phyloP scores from a whole-genome alignment of 768 basidiomycete species.

The Leccinum uliginosum region DNA sequence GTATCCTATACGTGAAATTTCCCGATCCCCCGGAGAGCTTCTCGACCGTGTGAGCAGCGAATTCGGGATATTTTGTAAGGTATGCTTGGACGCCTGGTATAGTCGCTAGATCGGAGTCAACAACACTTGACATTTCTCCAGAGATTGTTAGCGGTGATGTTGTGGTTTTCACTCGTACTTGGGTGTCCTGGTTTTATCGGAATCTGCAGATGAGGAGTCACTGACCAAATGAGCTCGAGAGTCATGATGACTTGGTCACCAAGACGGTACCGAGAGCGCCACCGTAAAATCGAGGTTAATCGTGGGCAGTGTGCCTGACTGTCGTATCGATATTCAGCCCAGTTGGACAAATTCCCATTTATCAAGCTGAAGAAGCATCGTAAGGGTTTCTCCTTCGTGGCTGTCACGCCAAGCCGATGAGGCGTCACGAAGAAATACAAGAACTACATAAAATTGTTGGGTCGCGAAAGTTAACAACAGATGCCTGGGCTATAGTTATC shows the following conservation, averaged over 20 bases:
- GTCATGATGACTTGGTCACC: background rate
- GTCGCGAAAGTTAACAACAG: slow-evolving; percentile 19
- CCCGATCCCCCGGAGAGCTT: slow-evolving; percentile 47
- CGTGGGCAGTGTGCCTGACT: background rate
- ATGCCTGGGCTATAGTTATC: slow-evolving; percentile 3
- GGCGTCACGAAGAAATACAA: slow-evolving; percentile 8
- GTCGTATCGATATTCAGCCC: background rate
- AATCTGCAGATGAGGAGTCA: slow-evolving; percentile 16
- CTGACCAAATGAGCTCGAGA: background rate
- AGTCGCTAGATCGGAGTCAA: slow-evolving; percentile 26
- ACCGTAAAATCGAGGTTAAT: background rate
- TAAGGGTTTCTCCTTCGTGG: background rate
- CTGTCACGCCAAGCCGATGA: background rate
- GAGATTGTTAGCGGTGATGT: background rate
- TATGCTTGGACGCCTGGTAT: slow-evolving; percentile 37
- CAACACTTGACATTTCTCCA: slow-evolving; percentile 13
- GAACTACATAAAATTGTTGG: slow-evolving; percentile 12
- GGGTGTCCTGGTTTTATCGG: background rate
- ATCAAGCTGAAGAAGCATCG: background rate
- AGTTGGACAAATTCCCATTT: background rate
- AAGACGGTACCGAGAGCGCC: slow-evolving; percentile 2
- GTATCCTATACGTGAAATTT: slow-evolving; percentile 59
- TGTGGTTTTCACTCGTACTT: background rate
- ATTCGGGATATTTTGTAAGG: slow-evolving; percentile 41
- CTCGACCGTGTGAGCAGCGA: slow-evolving; percentile 37